phyloP scores from a whole-genome alignment of 2,329 filamentous ascomycete genomes.

The Colletotrichum costaricense region DNA sequence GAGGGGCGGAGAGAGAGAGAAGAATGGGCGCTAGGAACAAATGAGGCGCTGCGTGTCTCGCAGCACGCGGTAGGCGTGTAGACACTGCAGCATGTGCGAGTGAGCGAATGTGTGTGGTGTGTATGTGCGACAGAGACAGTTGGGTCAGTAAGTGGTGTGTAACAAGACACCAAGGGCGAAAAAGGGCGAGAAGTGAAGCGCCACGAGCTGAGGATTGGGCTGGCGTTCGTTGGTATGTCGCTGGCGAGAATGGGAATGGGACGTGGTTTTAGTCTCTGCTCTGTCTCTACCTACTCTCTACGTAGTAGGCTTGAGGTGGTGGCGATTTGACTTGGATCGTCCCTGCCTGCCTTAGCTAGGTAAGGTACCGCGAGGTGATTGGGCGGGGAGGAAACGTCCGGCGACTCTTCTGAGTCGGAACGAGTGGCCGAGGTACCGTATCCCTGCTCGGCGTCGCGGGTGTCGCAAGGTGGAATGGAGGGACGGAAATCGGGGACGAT shows the following conservation, averaged over 20 bases:
- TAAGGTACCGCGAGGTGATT: conserved; percentile 23
- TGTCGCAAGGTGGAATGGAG: not conserved
- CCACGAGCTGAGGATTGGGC: conserved; percentile 28
- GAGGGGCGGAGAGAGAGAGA: conserved; percentile 1
- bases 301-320: not conserved
- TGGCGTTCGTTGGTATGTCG: conserved; percentile 13
- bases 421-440: conserved; percentile 17
- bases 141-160: conserved; percentile 8
- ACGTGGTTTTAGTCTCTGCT: conserved; percentile 27
- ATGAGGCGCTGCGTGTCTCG: conserved; percentile 19
- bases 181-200: conserved; percentile 32
- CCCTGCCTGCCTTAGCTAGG: conserved; percentile 21
- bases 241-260: conserved; percentile 20
- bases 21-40: conserved; percentile 23
- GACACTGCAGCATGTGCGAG: conserved; percentile 5
- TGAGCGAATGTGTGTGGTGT: not conserved
- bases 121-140: conserved; percentile 23
- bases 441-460: not conserved
- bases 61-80: not conserved
- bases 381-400: not conserved
- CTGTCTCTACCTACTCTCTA: no score
- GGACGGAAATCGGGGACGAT: not conserved
- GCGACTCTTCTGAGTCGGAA: not conserved
- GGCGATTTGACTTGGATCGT: conserved; percentile 35
- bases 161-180: conserved; percentile 17